These are phyloP conservation scores for Claviceps digitariae DNA, from an alignment of 2,329 filamentous ascomycete species.

Conservation along the genomic window DNA sequence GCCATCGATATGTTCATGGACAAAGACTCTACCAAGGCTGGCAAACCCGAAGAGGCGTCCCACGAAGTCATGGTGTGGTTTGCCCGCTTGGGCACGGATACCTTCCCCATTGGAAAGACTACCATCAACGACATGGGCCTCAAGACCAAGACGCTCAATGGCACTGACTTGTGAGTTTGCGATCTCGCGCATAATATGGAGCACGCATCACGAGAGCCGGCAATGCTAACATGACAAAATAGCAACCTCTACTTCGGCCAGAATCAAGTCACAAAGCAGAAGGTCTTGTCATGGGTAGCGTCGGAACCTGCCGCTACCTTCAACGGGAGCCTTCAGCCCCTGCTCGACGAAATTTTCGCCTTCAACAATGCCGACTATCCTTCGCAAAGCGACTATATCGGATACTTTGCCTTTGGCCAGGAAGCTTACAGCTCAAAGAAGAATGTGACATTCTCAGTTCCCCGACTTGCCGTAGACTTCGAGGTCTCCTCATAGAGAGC, in stretches of 20 bases:
- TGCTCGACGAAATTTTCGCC: conserved; percentile 27
- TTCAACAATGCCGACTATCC: conserved; percentile 23
- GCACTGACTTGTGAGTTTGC: conserved; percentile 27
- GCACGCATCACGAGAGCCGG: no score
- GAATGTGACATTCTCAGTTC: conserved; percentile 31
- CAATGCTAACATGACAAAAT: background rate
- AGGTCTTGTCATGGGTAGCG: conserved; percentile 37
- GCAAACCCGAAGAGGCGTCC: conserved; percentile 25
- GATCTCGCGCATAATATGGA: no score
- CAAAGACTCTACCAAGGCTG: conserved; percentile 24
- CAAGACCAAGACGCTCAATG: conserved; percentile 24
- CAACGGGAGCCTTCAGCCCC: conserved; percentile 30
- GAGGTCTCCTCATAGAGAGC: conserved; percentile 3
- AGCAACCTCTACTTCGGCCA: conserved; percentile 28
- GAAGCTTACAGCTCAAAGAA: conserved; percentile 30
- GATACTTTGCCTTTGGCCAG: conserved; percentile 37
- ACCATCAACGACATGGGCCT: conserved; percentile 10
- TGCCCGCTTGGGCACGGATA: conserved; percentile 29
- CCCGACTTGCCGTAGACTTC: conserved; percentile 1
- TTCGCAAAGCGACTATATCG: conserved; percentile 29
- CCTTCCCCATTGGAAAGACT: conserved; percentile 32
- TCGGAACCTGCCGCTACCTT: conserved; percentile 24
- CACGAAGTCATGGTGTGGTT: conserved; percentile 48
- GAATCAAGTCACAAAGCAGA: conserved; percentile 25
- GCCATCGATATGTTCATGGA: conserved; percentile 47